A percentile compares a stretch with the other conserved stretches of the same genome.
These are phyloP conservation scores for Barnettozyma botsteinii DNA, from an alignment of 805 yeast species.

Conservation along the genomic window DNA sequence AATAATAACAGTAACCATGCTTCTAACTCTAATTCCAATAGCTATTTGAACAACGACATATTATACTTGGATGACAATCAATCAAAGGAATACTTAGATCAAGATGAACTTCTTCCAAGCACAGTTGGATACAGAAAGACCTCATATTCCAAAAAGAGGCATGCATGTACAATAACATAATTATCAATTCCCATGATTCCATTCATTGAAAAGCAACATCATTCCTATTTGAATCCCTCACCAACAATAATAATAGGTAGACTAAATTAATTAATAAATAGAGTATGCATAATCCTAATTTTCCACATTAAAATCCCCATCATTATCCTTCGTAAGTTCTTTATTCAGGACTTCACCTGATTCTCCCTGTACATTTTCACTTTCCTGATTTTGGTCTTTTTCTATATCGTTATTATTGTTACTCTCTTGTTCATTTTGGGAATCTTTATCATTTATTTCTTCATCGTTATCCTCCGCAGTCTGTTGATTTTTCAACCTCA, in stretches of 20 bases:
- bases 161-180: conserved; percentile 6
- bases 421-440: too few relatives aligned
- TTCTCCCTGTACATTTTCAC: conserved; percentile 4
- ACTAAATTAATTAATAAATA: too few relatives aligned
- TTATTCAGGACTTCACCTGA: neutral
- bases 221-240: too few relatives aligned
- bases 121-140: conserved; percentile 6
- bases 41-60: neutral
- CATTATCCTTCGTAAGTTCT: neutral
- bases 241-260: too few relatives aligned
- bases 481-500: conserved; percentile 9
- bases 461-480: conserved; percentile 1
- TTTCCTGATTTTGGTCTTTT: conserved; percentile 1
- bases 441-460: neutral
- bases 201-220: too few relatives aligned
- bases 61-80: neutral
- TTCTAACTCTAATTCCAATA: too few relatives aligned
- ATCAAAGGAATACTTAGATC: neutral
- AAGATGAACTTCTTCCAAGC: conserved; percentile 1
- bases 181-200: too few relatives aligned
- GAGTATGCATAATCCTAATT: too few relatives aligned
- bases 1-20: conserved; percentile 1
- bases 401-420: too few relatives aligned
- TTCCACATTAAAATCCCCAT: neutral
- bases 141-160: conserved; percentile 7